Conservation (phyloP, 148 eudicot species). For the Fagopyrum homotropicum region DNA sequence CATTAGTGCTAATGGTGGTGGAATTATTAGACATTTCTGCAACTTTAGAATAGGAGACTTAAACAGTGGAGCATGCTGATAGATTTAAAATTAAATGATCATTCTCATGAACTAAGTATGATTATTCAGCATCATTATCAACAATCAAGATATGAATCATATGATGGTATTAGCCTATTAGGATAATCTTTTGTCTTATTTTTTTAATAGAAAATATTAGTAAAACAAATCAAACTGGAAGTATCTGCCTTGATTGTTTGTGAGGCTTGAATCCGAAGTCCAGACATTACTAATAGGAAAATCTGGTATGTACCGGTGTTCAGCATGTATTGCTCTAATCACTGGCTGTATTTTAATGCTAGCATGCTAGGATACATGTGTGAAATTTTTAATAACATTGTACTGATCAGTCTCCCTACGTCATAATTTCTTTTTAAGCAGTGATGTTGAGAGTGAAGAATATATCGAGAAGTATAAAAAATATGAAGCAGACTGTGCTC, state of each 20-base stretch:
- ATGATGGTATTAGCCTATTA: background rate
- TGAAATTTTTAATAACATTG: constrained; percentile 24
- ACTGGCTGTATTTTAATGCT: background rate
- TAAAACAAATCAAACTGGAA: background rate
- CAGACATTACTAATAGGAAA: background rate
- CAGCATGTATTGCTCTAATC: constrained; percentile 3
- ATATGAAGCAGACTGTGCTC: constrained; percentile 30
- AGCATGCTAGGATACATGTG: constrained; percentile 35
- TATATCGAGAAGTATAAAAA: constrained; percentile 25
- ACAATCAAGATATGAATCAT: background rate
- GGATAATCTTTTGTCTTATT: background rate
- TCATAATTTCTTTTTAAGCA: background rate
- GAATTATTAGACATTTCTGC: background rate
- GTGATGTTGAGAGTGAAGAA: constrained; percentile 15
- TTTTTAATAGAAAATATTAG: background rate
- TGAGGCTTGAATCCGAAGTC: background rate
- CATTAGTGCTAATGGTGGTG: background rate
- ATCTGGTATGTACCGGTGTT: background rate
- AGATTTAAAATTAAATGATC: background rate
- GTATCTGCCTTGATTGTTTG: background rate
- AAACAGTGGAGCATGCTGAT: background rate
- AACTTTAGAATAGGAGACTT: background rate
- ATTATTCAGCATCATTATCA: background rate
- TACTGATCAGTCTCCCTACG: background rate
- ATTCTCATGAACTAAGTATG: background rate